Evolutionary conservation across 139 green algal genomes (phyloP), one percentile per base, ranked within the genome.

Genomic region (Diplosphaera chodatii): DNA sequence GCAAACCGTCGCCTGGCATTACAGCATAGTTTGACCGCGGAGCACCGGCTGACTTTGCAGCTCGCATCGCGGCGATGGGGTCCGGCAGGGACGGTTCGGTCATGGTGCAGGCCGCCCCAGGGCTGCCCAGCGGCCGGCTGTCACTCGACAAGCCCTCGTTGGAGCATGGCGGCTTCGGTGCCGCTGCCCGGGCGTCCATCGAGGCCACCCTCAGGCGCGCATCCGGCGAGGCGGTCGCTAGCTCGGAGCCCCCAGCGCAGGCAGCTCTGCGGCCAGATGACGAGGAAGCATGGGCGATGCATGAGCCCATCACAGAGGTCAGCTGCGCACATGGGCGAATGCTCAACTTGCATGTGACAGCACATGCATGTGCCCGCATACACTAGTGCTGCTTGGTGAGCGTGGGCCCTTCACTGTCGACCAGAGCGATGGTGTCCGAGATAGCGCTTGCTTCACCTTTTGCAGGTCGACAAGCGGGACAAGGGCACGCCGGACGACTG

Each of bases 401-500:
- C n/a, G n/a, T n/a, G n/a, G n/a, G n/a, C n/a, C n/a, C n/a, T n/a
- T n/a, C n/a, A n/a, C n/a, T n/a, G n/a, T n/a, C n/a, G n/a, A n/a
- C n/a, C n/a, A n/a, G n/a, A n/a, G n/a, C n/a, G n/a, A n/a, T n/a
- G n/a, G n/a, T n/a, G n/a, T n/a, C n/a, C n/a, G n/a, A n/a, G n/a
- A n/a, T n/a, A n/a, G n/a, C n/a, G n/a, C 48, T 59, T 4, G 48
- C 16, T 59, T 10, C 16, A 21, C 48, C 37, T 48, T 48, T 8
- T 70, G 28, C 20, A 73, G 16, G 56, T 93, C 25, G 89, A 94
- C 74, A 63, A 73, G 1, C 85, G 83, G 55, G 90, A 95, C 34
- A 77, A 70, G 20, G 82, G 80, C 55, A 96, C 90, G 21, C 86
- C 87, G 30, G 90, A 96, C 67, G 68, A 74, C 59, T 98, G 93